Percentiles rank a stretch among this genome's conserved stretches.
Evolutionary conservation across 345 rosid genomes (phyloP).

Genomic region (Moricandia moricandioides): DNA sequence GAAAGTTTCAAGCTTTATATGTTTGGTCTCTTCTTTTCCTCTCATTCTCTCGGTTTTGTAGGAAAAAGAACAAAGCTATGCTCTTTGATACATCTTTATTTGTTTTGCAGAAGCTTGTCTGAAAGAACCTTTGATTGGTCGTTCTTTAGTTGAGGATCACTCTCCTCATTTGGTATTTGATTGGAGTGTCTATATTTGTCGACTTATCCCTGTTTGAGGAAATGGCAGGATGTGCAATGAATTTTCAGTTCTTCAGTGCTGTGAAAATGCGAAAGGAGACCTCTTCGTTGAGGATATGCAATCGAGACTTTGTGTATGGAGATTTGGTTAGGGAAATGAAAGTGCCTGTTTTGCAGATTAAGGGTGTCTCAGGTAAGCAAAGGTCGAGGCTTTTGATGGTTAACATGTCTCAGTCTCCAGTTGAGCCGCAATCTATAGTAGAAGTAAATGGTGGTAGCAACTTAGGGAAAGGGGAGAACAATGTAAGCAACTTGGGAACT

Average conservation of each 20-base stretch:
- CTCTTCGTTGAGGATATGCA: constrained; percentile 26
- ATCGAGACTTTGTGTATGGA: constrained; percentile 25
- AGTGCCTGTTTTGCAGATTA: constrained; percentile 27
- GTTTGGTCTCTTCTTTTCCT: neutral
- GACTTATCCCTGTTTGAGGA: constrained; percentile 28
- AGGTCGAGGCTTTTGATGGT: constrained; percentile 39
- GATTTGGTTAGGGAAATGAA: constrained; percentile 29
- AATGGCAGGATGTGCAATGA: constrained; percentile 50
- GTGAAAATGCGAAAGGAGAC: constrained; percentile 32
- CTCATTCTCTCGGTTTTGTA: neutral
- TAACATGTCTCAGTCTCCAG: constrained; percentile 41
- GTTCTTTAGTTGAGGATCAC: neutral
- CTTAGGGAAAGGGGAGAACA: constrained; percentile 28
- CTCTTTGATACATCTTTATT: neutral
- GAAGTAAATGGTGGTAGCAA: constrained; percentile 21
- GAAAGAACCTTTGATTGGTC: constrained; percentile 4
- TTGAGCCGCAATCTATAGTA: constrained; percentile 41
- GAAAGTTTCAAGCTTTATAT: neutral
- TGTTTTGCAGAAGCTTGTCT: constrained; percentile 17
- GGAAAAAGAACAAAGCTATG: neutral
- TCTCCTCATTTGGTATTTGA: neutral
- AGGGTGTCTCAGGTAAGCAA: constrained; percentile 12
- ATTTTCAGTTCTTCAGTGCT: constrained; percentile 32
- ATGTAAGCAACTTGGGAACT: constrained; percentile 29
- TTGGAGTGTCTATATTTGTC: constrained; percentile 22